Base-by-base conservation (phyloP, 169 alveolate genomes). In the Plasmodium malariae region DNA sequence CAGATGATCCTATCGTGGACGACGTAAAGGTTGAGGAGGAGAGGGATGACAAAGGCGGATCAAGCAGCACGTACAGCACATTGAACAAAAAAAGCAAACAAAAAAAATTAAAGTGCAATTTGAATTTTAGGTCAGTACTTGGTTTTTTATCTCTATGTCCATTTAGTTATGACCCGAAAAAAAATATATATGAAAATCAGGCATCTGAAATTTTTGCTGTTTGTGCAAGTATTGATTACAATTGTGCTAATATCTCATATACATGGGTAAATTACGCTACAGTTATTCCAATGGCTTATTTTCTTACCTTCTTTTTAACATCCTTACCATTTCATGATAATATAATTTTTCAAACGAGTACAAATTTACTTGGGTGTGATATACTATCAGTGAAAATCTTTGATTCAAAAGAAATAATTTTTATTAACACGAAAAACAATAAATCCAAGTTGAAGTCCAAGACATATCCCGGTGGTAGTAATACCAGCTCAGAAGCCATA, bases 251-350 rank as follows among this genome's bases (percentile, higher is more conserved):
- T 54, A 60, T 55, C 14, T 34, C 88, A 9, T 57, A 57, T 48
- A 74, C 88, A 17, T 74, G 88, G 88, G 88, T 74, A 11, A 74
- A 74, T 48, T 74, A 74, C 36, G 67, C 54, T 30, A 74, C 88
- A 3, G 63, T 74, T 24, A 57, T 74, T 48, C 88, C 88, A 17
- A 74, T 55, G 11, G 30, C 30, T 19, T 74, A 36, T 57, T 74
- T 74, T 28, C 37, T 74, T 3, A 74, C 32, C 12, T 74, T 74
- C 3, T 74, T 74, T 2, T 63, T 74, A 28, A 19, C 73, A 2
- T 57, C 88, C 9, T 14, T 74, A 6, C 88, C 88, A 6, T 40
- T 55, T 65, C 88, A 74, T 57, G 88, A 74, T n/a, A 74, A 74
- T 32, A 73, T 74, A 3, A 74, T 74, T 45, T 28, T 74, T 12